Evolutionary conservation across 2,329 filamentous ascomycete species (phyloP).

Genomic region (Cordyceps cicadae): DNA sequence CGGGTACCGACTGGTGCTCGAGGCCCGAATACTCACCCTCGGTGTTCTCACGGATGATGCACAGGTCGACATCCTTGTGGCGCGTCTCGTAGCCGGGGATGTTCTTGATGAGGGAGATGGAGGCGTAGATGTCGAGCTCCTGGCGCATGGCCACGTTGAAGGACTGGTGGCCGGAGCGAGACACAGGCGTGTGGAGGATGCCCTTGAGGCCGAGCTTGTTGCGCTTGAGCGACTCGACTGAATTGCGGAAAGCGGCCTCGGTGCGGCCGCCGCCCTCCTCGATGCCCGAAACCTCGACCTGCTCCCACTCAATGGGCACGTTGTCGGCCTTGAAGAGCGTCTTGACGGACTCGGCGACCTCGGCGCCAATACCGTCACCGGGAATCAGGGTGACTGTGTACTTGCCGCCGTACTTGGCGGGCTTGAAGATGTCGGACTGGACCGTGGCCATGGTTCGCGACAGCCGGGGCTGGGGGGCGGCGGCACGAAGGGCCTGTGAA

Average conservation of each 20-base stretch:
- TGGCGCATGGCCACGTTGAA: conserved; percentile 99
- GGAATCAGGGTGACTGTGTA: conserved; percentile 98
- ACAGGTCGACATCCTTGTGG: conserved; percentile 94
- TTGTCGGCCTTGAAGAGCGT: conserved; percentile 99
- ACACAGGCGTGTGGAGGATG: conserved; percentile 95
- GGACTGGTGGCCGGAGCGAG: conserved; percentile 92
- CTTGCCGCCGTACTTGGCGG: conserved; percentile 97
- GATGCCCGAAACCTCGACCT: conserved; percentile 90
- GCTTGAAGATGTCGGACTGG: conserved; percentile 95
- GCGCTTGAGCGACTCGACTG: conserved; percentile 87
- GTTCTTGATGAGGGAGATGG: conserved; percentile 97
- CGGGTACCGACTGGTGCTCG: conserved; percentile 93
- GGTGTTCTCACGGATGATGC: conserved; percentile 99
- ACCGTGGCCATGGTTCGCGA: conserved; percentile 66
- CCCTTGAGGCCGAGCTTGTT: conserved; percentile 99
- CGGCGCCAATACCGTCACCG: conserved; percentile 96
- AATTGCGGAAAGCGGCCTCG: conserved; percentile 92
- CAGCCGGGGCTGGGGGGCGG: conserved; percentile 36
- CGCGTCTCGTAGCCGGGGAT: conserved; percentile 97
- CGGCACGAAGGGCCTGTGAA: conserved; percentile 43
- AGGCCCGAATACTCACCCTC: conserved; percentile 99
- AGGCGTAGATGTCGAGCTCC: conserved; percentile 99
- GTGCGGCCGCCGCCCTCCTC: conserved; percentile 78
- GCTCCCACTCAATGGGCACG: conserved; percentile 97
- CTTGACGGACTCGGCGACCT: conserved; percentile 97